Evolutionary conservation across 768 basidiomycete species (phyloP), one percentile per base, ranked within the genome.

Genomic region (Tulasnella sp.): DNA sequence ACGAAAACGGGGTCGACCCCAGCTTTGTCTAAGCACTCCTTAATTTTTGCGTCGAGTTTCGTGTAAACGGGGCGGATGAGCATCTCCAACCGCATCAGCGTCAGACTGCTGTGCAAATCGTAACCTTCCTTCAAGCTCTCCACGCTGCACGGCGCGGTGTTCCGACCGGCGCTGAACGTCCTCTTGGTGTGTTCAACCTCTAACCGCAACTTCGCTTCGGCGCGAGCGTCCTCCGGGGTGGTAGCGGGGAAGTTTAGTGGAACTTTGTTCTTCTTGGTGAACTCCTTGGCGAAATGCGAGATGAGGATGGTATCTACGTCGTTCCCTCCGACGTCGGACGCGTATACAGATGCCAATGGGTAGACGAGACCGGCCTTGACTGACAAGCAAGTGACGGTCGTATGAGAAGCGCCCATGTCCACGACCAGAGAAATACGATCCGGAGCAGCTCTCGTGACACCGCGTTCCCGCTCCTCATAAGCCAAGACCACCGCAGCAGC

Each of bases 111-210:
- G 3, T 91, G 94, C 78, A 89, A 94, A 80, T 99, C 96, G 41
- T 92, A 78, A 1, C 95, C 96, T 72, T 96, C 95, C 80, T 95
- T 96, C 76, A 99, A 85, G 0, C 91, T 92, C 81, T 97, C 95
- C 75, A 99, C 91, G 17, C 91, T 90, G 81, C 94, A 93, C 0
- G 92, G 91, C 1, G 94, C 95, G 0, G 94, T 92, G 16, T 90
- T 90, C 2, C 90, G 86, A 4, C 89, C 90, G 0, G 96, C 95
- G 67, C 88, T 89, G 75, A 98, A 84, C 0, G 94, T 94, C 75
- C 95, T 88, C 82, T 98, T 99, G 35, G 94, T 96, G 79, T 94
- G 90, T 78, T 98, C 95, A 71, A 97, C 87, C 7, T 95, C 94
- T 26, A 98, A 87, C 11, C 90, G 87, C 34, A 99, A 87, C 78